Base-by-base conservation (phyloP, 2,329 filamentous ascomycete species). In the Cylindrodendrum hubeiense region DNA sequence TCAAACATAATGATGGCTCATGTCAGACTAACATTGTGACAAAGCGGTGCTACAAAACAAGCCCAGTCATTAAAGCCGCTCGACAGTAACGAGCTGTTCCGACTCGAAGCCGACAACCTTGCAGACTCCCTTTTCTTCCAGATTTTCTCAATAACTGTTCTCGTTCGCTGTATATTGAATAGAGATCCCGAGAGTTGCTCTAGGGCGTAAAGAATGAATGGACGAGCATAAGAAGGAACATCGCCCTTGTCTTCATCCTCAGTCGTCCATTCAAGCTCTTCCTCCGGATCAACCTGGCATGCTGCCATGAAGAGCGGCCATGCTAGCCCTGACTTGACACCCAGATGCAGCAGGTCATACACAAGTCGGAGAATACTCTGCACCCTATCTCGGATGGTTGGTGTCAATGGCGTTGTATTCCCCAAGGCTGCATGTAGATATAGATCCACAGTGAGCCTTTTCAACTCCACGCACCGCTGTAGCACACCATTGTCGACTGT, bases 361-460 rank as follows among this genome's bases (percentile, higher is more conserved):
- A 70, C 61, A 0, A 66, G 67, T 0, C 52, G 47, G 1, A 71
- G 13, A 1, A 74, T 66, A 2, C 67, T 59, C 10, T 44, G 58
- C 2, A 74, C 62, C 0, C 71, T 61, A 0, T 56, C n/a, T 1
- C 58, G 59, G 0, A 70, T 70, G 1, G 53, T 54, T 0, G 63
- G 50, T 0, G 67, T 83, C 0, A 78, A 74, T 0, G 84, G 84
- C 0, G 75, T 75, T 2, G 83, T 81, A 10, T 80, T 80, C 33
- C 80, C 78, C 2, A 86, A 70, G 2, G 82, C 78, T 58, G 83
- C 84, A 52, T 84, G 79, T 3, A 83, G 75, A 53, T 85, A 86
- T 1, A 85, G 67, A 5, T 81, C 71, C 0, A 82, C 81, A 1
- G 83, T 80, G 3, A 83, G 70, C 8, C 81, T 77, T 4, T 77